These are phyloP conservation scores for Fusarium ramigenum DNA, from an alignment of 2,329 filamentous ascomycete genomes.

Conservation along the genomic window DNA sequence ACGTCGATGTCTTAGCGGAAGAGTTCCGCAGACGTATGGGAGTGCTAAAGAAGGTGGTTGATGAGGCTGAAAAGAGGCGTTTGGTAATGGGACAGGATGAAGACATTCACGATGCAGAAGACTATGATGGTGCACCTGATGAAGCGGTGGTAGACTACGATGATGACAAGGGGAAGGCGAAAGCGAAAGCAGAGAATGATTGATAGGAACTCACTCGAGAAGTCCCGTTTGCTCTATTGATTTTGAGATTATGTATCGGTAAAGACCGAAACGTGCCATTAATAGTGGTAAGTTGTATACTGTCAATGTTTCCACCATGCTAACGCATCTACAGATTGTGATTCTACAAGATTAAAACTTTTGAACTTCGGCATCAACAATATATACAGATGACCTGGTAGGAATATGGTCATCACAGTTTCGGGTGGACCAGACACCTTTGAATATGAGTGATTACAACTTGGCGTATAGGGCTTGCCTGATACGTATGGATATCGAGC, in stretches of 20 bases:
- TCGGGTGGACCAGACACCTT: constrained; percentile 40
- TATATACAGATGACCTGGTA: not conserved
- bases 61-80: constrained; percentile 58
- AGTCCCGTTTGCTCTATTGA: not conserved
- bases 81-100: constrained; percentile 42
- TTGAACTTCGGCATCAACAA: not conserved
- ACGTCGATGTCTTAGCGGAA: constrained; percentile 61
- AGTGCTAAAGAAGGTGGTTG: constrained; percentile 62
- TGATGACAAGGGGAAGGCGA: constrained; percentile 25
- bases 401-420: constrained; percentile 9
- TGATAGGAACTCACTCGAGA: not conserved
- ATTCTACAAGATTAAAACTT: not conserved
- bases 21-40: constrained; percentile 68
- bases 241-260: not conserved
- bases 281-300: not conserved
- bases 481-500: not conserved
- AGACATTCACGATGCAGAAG: not conserved
- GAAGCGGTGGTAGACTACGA: constrained; percentile 32
- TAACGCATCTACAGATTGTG: not conserved
- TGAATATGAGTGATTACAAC: constrained; percentile 5
- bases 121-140: constrained; percentile 24
- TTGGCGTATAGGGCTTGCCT: constrained; percentile 34
- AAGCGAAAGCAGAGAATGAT: constrained; percentile 14
- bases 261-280: not conserved
- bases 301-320: not conserved